Base-by-base conservation (phyloP, 2,329 filamentous ascomycete species). In the Calonectria pteridis region DNA sequence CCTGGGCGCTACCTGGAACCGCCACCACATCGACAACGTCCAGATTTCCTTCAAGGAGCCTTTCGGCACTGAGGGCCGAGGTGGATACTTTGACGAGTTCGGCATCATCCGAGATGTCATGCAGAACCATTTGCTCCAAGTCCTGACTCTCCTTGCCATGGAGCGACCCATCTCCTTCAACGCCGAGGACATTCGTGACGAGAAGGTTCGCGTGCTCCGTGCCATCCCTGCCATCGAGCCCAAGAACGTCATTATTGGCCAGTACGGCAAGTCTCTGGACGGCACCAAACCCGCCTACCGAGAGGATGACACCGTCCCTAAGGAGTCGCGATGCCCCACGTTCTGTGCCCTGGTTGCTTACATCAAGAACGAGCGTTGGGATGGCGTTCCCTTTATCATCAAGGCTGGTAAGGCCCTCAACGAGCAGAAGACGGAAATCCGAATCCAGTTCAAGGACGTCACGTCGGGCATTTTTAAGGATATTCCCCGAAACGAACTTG, bases 41-140 rank as follows among this genome's bases (percentile, higher is more conserved):
- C 97, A 98, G 89, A 98, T 99, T 84, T 95, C 97, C 62, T 99
- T 99, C 91, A 99, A 99, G 89, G 97, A 99, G 88, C 97, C 97
- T 10, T 99, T 99, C 82, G 97, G 97, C 80, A 99, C 97, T 28
- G 97, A 99, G 85, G 97, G 97, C 69, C 94, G 97, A 83, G 97
- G 97, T 77, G 97, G 97, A 71, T 99, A 99, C 89, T 99, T 99
- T 84, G 97, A 99, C 84, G 97, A 99, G 88, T 99, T 99, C 82
- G 97, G 97, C 83, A 99, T 99, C 85, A 95, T 99, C 82, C 95
- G 97, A 84, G 97, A 99, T 89, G 97, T 99, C 79, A 98, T 99
- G 97, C 97, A 99, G 88, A 99, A 99, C 90, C 97, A 99, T 87
- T 88, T 99, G 82, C 92, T 99, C 71, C 97, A 99, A 87, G 96